Evolutionary conservation across 2,329 filamentous ascomycete genomes (phyloP).

Genomic region (Beauveria brongniartii): DNA sequence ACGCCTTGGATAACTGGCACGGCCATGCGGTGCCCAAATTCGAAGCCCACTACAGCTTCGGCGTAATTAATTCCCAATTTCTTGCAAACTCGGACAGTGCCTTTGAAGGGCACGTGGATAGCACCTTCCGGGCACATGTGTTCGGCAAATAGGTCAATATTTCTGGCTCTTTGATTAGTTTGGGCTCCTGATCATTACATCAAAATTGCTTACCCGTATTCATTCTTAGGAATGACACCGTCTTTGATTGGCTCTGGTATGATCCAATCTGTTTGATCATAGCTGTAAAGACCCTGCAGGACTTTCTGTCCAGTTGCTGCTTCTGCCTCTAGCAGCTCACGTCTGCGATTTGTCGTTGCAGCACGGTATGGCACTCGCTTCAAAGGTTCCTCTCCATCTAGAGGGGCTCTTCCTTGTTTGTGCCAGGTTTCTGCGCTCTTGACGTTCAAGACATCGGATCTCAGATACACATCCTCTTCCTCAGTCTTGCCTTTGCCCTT

Average conservation of each 20-base stretch:
- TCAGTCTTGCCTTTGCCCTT: constrained; percentile 65
- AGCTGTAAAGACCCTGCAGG: constrained; percentile 76
- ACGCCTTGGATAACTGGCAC: constrained; percentile 88
- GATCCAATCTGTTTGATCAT: constrained; percentile 89
- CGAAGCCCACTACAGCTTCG: constrained; percentile 91
- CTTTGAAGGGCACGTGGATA: constrained; percentile 72
- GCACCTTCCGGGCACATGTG: constrained; percentile 86
- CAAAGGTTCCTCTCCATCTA: constrained; percentile 61
- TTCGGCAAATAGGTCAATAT: constrained; percentile 90
- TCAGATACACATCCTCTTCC: constrained; percentile 71
- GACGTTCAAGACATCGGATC: constrained; percentile 73
- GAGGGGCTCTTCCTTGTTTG: constrained; percentile 80
- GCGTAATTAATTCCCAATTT: constrained; percentile 80
- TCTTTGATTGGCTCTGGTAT: constrained; percentile 79
- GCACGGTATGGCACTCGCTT: constrained; percentile 87
- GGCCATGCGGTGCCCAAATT: constrained; percentile 90
- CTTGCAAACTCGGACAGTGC: constrained; percentile 72
- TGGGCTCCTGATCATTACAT: no score
- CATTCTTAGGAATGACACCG: constrained; percentile 86
- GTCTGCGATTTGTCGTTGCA: constrained; percentile 77
- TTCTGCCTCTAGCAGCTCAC: constrained; percentile 82
- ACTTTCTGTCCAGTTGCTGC: constrained; percentile 73
- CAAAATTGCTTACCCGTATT: constrained; percentile 54
- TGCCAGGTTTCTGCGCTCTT: constrained; percentile 96
- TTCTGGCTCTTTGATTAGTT: constrained; percentile 34